A percentile compares a stretch with the other conserved stretches of the same genome.
These are phyloP conservation scores for Guadua angustifolia DNA, from an alignment of 176 grass and related monocot species.

Conservation along the genomic window DNA sequence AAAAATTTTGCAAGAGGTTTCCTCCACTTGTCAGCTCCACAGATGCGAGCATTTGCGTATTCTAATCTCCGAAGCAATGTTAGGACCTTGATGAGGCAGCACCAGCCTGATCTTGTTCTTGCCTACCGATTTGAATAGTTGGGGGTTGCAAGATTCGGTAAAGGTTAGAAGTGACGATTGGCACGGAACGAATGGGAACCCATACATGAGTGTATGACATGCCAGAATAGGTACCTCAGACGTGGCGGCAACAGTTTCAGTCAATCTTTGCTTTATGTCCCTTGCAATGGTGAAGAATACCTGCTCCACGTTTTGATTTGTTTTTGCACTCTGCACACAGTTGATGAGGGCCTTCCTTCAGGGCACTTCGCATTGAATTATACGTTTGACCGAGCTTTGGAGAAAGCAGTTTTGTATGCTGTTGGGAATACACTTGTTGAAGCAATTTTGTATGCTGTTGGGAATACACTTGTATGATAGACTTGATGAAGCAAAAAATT, in stretches of 20 bases:
- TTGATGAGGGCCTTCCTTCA: too few species aligned
- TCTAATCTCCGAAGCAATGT: too few species aligned
- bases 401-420: too few species aligned
- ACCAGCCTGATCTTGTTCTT: conserved; percentile 47
- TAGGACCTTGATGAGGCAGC: conserved; percentile 26
- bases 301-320: conserved; percentile 85
- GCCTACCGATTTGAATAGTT: conserved; percentile 69
- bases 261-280: conserved; percentile 84
- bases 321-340: conserved; percentile 81
- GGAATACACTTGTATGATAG: too few species aligned
- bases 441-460: too few species aligned
- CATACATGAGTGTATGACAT: background rate
- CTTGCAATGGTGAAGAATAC: conserved; percentile 90
- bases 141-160: conserved; percentile 51
- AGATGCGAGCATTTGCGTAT: too few species aligned
- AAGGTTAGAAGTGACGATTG: conserved; percentile 24
- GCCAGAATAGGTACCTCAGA: conserved; percentile 58
- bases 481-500: too few species aligned
- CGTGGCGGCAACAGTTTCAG: conserved; percentile 60
- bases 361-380: too few species aligned
- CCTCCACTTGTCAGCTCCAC: too few species aligned
- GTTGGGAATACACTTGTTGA: too few species aligned
- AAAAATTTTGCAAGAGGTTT: too few species aligned
- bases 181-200: background rate
- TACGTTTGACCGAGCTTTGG: too few species aligned